Evolutionary conservation across 164 flowering plant genomes (phyloP).

Genomic region (Dillenia turbinata): DNA sequence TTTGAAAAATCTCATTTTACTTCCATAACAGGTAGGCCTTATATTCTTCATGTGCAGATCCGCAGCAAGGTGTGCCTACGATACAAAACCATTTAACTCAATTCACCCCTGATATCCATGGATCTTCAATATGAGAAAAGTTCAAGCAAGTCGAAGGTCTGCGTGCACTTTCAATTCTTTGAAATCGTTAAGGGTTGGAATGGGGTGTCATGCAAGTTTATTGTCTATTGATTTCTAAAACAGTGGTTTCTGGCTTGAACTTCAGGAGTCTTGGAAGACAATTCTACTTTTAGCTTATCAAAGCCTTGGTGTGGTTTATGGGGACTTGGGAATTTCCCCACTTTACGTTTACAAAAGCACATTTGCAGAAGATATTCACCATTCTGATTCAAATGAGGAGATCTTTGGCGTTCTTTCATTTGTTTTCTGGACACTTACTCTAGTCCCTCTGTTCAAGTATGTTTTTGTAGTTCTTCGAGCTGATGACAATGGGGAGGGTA

Average conservation of each 20-base stretch:
- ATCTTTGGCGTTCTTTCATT: conserved; percentile 76
- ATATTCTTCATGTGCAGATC: conserved; percentile 17
- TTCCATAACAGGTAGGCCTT: background rate
- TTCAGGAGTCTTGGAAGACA: conserved; percentile 77
- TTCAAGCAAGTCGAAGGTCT: conserved; percentile 23
- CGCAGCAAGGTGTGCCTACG: conserved; percentile 4
- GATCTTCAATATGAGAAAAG: conserved; percentile 20
- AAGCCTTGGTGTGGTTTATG: conserved; percentile 90
- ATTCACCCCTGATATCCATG: conserved; percentile 18
- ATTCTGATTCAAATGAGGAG: conserved; percentile 89
- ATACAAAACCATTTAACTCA: background rate
- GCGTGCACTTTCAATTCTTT: background rate
- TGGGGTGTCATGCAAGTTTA: too few relatives aligned
- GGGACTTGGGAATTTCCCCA: conserved; percentile 85
- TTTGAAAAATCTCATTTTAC: background rate
- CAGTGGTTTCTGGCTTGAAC: conserved; percentile 5
- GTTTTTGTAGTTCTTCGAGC: conserved; percentile 78
- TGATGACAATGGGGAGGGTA: conserved; percentile 84
- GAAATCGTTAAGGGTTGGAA: too few relatives aligned
- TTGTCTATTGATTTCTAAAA: too few relatives aligned
- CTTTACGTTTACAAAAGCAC: conserved; percentile 85
- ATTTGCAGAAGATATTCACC: conserved; percentile 75
- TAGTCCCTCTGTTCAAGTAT: conserved; percentile 68
- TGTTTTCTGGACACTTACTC: conserved; percentile 78
- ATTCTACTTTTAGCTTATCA: conserved; percentile 69